These are phyloP conservation scores for Stylosanthes scabra DNA, from an alignment of 331 rosid genomes.

Conservation along the genomic window DNA sequence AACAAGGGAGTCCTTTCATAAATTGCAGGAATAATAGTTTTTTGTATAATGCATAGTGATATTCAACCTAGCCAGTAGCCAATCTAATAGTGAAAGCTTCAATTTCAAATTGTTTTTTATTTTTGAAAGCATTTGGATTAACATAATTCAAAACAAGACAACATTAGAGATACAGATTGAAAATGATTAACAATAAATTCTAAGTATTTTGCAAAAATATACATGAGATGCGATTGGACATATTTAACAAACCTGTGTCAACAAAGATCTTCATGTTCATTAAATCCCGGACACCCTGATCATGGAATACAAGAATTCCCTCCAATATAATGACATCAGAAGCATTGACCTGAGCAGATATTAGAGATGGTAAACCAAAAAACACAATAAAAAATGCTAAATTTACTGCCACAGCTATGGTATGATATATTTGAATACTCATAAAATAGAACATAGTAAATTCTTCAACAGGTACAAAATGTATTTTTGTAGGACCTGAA, in stretches of 20 bases:
- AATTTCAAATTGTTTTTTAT: not conserved
- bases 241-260: constrained; percentile 71
- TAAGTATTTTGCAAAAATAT: not conserved
- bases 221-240: constrained; percentile 18
- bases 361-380: constrained; percentile 27
- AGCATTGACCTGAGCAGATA: constrained; percentile 79
- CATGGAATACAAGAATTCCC: constrained; percentile 98
- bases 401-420: constrained; percentile 2
- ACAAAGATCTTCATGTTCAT: constrained; percentile 99
- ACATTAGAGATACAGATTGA: constrained; percentile 5
- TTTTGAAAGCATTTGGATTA: constrained; percentile 4
- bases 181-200: constrained; percentile 16
- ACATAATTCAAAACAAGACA: constrained; percentile 26
- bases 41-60: constrained; percentile 19
- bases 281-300: constrained; percentile 83
- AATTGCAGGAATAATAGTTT: not conserved
- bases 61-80: constrained; percentile 26
- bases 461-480: not conserved
- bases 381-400: not conserved
- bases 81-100: constrained; percentile 20
- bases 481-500: constrained; percentile 12
- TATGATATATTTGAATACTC: constrained; percentile 25
- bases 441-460: not conserved
- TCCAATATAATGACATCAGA: constrained; percentile 96
- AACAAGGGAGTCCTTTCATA: constrained; percentile 19